These are phyloP conservation scores for Sporothrix curviconia DNA, from an alignment of 2,329 filamentous ascomycete genomes.

Conservation along the genomic window DNA sequence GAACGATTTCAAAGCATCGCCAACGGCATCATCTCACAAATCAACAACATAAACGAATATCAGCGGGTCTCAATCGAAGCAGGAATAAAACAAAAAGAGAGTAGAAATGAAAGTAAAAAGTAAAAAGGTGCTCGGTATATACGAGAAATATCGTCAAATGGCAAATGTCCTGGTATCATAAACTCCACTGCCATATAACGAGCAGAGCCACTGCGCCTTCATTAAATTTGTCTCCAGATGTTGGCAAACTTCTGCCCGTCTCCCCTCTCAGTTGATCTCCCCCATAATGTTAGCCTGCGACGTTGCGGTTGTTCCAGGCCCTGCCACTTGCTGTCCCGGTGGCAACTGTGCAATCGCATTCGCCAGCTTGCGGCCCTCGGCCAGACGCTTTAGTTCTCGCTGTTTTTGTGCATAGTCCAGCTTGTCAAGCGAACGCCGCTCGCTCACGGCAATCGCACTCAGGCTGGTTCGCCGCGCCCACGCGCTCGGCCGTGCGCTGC, in stretches of 20 bases:
- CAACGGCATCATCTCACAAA: neutral
- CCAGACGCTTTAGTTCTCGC: slow-evolving; percentile 39
- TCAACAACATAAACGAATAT: too few relatives aligned
- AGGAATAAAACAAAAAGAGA: too few relatives aligned
- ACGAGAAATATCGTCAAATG: neutral
- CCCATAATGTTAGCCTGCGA: slow-evolving; percentile 52
- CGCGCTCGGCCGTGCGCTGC: slow-evolving; percentile 37
- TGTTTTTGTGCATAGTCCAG: slow-evolving; percentile 42
- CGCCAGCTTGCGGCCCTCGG: slow-evolving; percentile 46
- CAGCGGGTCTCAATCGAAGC: too few relatives aligned
- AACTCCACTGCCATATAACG: too few relatives aligned
- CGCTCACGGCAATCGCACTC: slow-evolving; percentile 41
- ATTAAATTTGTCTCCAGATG: too few relatives aligned
- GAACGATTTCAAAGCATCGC: too few relatives aligned
- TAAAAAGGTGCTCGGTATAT: too few relatives aligned
- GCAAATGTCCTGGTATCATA: neutral
- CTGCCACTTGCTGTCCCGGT: slow-evolving; percentile 24
- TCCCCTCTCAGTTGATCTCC: slow-evolving; percentile 37
- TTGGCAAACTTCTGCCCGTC: neutral
- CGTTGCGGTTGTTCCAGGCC: slow-evolving; percentile 26
- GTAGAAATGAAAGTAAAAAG: too few relatives aligned
- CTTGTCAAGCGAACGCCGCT: slow-evolving; percentile 45
- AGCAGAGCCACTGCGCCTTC: too few relatives aligned
- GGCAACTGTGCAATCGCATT: slow-evolving; percentile 33
- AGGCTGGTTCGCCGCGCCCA: slow-evolving; percentile 45